Evolutionary conservation across 2,329 filamentous ascomycete species (phyloP).

Genomic region (Colletotrichum costaricense): DNA sequence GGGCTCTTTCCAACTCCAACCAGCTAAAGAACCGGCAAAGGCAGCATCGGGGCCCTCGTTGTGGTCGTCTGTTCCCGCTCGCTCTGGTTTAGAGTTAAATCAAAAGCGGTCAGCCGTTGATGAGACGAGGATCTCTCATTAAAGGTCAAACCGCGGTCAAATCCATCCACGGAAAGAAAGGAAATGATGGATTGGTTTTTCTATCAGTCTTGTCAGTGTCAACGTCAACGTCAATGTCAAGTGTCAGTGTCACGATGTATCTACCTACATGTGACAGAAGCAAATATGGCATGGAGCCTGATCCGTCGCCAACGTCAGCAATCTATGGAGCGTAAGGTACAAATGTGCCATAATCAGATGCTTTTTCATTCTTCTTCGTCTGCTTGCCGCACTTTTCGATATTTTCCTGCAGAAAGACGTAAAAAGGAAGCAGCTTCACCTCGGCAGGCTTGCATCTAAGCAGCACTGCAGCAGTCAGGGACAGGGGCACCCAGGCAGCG

Average conservation of each 20-base stretch:
- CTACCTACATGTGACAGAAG: not conserved
- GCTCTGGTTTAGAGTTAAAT: conserved; percentile 27
- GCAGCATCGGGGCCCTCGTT: not conserved
- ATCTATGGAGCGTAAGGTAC: not conserved
- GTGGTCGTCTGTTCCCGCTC: not conserved
- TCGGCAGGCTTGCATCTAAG: not conserved
- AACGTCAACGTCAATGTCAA: not conserved
- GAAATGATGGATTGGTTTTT: not conserved
- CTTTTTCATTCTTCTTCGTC: conserved; percentile 5
- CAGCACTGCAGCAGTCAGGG: not conserved
- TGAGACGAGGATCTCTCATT: not conserved
- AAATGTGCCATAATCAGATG: conserved; percentile 7
- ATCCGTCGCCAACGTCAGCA: not conserved
- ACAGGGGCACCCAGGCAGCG: conserved; percentile 10
- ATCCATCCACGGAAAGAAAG: not conserved
- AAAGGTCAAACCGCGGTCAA: not conserved
- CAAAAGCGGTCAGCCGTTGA: not conserved
- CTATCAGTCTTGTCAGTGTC: not conserved
- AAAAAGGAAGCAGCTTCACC: not conserved
- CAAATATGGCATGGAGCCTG: not conserved
- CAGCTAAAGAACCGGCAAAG: not conserved
- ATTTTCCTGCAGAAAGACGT: not conserved
- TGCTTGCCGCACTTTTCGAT: not conserved
- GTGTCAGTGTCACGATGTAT: not conserved
- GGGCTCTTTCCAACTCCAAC: not conserved